Conservation (phyloP, 768 basidiomycete genomes). For the Lactarius psammicola region DNA sequence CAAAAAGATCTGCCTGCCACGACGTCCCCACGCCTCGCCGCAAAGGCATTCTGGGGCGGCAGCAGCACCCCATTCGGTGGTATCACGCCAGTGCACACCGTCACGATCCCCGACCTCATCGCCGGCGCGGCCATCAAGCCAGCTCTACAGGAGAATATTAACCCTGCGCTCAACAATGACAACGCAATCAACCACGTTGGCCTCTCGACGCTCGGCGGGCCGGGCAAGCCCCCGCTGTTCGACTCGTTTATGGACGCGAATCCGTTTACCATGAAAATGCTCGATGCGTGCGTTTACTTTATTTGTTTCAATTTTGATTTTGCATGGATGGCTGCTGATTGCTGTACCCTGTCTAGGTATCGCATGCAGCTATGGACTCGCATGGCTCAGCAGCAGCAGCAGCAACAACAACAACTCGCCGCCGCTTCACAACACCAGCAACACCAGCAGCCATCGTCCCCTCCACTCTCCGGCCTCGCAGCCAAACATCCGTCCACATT, state of each 20-base stretch:
- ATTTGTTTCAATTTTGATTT: too few species aligned
- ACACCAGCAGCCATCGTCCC: constrained; percentile 31
- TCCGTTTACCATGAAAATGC: constrained; percentile 81
- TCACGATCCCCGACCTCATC: constrained; percentile 66
- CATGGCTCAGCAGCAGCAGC: constrained; percentile 68
- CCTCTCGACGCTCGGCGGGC: constrained; percentile 35
- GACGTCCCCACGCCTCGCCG: constrained; percentile 50
- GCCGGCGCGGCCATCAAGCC: constrained; percentile 32
- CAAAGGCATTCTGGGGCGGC: constrained; percentile 83
- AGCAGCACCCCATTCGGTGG: constrained; percentile 51
- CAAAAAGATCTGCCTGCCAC: constrained; percentile 69
- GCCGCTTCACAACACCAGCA: constrained; percentile 44
- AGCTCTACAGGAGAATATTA: constrained; percentile 71
- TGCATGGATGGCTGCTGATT: constrained; percentile 21
- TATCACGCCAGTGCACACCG: constrained; percentile 80
- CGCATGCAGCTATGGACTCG: constrained; percentile 92
- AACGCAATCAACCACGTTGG: constrained; percentile 35
- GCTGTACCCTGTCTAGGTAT: constrained; percentile 42
- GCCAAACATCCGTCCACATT: constrained; percentile 40
- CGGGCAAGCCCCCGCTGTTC: constrained; percentile 49
- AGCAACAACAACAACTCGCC: constrained; percentile 62
- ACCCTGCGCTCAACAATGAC: constrained; percentile 60
- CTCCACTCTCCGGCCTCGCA: constrained; percentile 34
- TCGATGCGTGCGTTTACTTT: constrained; percentile 63
- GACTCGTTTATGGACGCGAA: constrained; percentile 78